Percentiles rank a stretch among this genome's conserved stretches.
These are phyloP conservation scores for Hypoxylon cercidicola DNA, from an alignment of 495 filamentous ascomycete genomes.

Conservation along the genomic window DNA sequence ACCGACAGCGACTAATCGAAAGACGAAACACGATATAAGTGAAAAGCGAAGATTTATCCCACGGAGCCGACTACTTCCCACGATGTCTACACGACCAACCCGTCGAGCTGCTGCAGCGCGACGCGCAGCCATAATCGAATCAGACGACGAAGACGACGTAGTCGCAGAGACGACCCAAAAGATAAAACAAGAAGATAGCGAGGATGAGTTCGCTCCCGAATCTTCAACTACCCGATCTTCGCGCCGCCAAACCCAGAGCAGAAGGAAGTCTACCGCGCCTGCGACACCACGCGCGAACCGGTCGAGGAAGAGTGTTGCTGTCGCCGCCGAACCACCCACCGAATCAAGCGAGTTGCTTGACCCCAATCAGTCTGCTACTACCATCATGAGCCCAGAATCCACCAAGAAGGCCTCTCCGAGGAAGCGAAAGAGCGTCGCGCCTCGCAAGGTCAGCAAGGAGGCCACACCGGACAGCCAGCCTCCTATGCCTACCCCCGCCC, in stretches of 20 bases:
- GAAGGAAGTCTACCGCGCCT: slow-evolving; percentile 65
- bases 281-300: slow-evolving; percentile 52
- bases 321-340: slow-evolving; percentile 49
- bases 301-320: slow-evolving; percentile 50
- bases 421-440: slow-evolving; percentile 76
- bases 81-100: slow-evolving; percentile 76
- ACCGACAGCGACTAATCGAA: background rate
- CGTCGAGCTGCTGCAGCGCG: slow-evolving; percentile 74
- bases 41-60: background rate
- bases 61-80: background rate
- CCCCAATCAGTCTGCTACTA: slow-evolving; percentile 61
- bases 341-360: slow-evolving; percentile 71
- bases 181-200: slow-evolving; percentile 70
- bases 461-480: slow-evolving; percentile 63
- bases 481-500: slow-evolving; percentile 57
- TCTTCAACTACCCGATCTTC: slow-evolving; percentile 56
- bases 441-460: slow-evolving; percentile 55
- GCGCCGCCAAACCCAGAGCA: slow-evolving; percentile 54
- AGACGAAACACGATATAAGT: background rate
- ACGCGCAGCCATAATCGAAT: slow-evolving; percentile 77
- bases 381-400: slow-evolving; percentile 66
- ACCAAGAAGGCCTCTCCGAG: slow-evolving; percentile 69
- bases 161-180: slow-evolving; percentile 65
- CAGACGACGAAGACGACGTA: slow-evolving; percentile 76
- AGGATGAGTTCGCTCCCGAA: slow-evolving; percentile 83